phyloP scores from a whole-genome alignment of 257 asterid species.

The Apocynum venetum region DNA sequence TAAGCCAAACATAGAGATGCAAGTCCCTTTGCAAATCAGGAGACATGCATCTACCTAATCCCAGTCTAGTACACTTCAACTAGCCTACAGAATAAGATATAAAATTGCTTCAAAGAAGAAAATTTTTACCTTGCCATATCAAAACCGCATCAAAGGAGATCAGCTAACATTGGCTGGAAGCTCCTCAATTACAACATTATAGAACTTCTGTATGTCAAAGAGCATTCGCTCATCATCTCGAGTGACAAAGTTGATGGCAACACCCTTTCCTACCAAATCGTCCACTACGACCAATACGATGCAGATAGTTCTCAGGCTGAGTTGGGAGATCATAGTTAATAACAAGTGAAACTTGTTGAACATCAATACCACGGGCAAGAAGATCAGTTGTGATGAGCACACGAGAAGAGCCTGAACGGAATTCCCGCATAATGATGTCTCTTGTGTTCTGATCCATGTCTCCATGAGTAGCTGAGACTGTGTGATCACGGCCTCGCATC shows the following conservation, averaged over 20 bases:
- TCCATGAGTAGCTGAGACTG: constrained; percentile 47
- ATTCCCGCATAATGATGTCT: constrained; percentile 49
- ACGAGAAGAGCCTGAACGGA: constrained; percentile 62
- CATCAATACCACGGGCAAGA: constrained; percentile 80
- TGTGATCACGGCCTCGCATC: constrained; percentile 45
- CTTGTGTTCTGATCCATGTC: constrained; percentile 53
- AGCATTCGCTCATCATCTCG: constrained; percentile 76
- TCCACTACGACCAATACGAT: constrained; percentile 85
- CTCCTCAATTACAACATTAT: constrained; percentile 68
- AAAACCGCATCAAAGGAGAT: constrained; percentile 51
- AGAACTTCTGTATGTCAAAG: constrained; percentile 65
- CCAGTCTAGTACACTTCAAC: constrained; percentile 34
- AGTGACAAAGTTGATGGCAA: constrained; percentile 81
- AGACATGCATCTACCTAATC: constrained; percentile 17
- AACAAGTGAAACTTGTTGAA: constrained; percentile 78
- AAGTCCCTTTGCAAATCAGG: constrained; percentile 21
- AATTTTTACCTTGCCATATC: constrained; percentile 27
- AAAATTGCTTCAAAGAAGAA: constrained; percentile 29
- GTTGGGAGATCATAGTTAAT: constrained; percentile 77
- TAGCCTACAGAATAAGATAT: constrained; percentile 31
- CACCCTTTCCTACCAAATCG: constrained; percentile 86
- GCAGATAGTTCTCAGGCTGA: constrained; percentile 83
- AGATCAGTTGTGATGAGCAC: constrained; percentile 81
- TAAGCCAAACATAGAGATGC: constrained; percentile 25
- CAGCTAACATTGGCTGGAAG: constrained; percentile 84